Evolutionary conservation across 345 rosid species (phyloP).

Genomic region (Eucalyptus guilfoylei): DNA sequence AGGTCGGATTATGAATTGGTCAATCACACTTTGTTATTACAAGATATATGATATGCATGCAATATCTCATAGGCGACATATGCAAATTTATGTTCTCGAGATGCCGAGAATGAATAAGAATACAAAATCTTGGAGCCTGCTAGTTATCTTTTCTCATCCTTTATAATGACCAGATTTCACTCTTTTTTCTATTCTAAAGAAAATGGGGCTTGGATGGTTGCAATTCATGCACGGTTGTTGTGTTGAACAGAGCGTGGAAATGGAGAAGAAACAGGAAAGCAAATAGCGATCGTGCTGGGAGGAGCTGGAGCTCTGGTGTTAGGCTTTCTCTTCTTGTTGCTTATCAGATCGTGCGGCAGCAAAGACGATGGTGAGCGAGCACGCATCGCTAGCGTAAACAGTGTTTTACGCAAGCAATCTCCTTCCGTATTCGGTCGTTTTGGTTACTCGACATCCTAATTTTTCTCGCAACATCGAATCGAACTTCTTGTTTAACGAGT

Average conservation of each 20-base stretch:
- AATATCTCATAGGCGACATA: neutral
- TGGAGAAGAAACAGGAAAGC: constrained; percentile 10
- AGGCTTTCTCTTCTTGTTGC: constrained; percentile 17
- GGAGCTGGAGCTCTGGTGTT: constrained; percentile 37
- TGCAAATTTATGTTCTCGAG: neutral
- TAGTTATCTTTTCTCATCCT: neutral
- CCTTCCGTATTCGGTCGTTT: neutral
- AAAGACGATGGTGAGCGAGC: constrained; percentile 20
- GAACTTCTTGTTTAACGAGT: neutral
- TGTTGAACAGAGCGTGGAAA: neutral
- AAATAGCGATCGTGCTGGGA: constrained; percentile 59
- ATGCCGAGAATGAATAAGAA: neutral
- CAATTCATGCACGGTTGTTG: neutral
- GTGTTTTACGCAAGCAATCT: neutral
- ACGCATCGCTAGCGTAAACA: neutral
- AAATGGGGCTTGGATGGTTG: neutral
- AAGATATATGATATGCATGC: neutral
- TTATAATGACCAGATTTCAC: neutral
- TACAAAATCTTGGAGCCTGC: neutral
- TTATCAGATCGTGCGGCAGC: constrained; percentile 16
- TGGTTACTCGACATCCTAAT: neutral
- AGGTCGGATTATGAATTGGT: neutral
- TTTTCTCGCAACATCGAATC: neutral
- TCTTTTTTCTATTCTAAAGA: no score
- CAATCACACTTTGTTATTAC: neutral